Evolutionary conservation across 257 asterid species (phyloP), one percentile per base, ranked within the genome.

Genomic region (Nicotiana attenuata): DNA sequence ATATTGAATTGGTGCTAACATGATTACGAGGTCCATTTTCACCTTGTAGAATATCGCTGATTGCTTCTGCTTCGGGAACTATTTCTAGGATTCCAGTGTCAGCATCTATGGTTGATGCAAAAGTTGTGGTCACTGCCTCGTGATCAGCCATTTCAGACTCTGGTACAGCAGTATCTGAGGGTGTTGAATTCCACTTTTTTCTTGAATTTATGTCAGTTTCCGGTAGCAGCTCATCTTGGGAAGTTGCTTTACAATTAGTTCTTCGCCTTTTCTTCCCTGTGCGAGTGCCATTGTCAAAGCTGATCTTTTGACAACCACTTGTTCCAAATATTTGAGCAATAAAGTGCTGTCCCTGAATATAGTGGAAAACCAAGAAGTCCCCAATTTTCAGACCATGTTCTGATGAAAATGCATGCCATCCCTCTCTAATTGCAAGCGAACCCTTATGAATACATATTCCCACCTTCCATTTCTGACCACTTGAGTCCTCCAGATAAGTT

Each of bases 331-430:
- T 75, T 0, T 85, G 87, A 64, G 91, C 93, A 71, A 85, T 82
- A 81, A 94, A 93, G 84, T 88, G 91, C 13, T 47, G 60, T 13
- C 68, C 87, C 41, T 50, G 59, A 47, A 80, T 55, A 65, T 83
- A 89, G 67, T 84, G 52, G 80, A 94, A 89, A 4, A 85, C 14
- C 79, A 94, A 55, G 7, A 86, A 0, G 33, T 92, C 81, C 20
- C 98, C 97, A 8, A 3, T 16, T 81, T 79, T 80, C 10, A 93
- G 84, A 67, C 66, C 76, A 80, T 91, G 92, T 79, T 83, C 89
- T 10, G 10, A 33, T 20, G 78, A 86, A 82, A 93, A 94, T 71
- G 80, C 38, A 41, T 3, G 56, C 98, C 98, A 94, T 9, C 97
- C 98, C 80, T 87, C 65, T 3, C 73, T 59, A 71, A 94, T 87